A percentile compares a stretch with the other conserved stretches of the same genome.
phyloP scores from a whole-genome alignment of 257 asterid genomes.

The Salvia hispanica region DNA sequence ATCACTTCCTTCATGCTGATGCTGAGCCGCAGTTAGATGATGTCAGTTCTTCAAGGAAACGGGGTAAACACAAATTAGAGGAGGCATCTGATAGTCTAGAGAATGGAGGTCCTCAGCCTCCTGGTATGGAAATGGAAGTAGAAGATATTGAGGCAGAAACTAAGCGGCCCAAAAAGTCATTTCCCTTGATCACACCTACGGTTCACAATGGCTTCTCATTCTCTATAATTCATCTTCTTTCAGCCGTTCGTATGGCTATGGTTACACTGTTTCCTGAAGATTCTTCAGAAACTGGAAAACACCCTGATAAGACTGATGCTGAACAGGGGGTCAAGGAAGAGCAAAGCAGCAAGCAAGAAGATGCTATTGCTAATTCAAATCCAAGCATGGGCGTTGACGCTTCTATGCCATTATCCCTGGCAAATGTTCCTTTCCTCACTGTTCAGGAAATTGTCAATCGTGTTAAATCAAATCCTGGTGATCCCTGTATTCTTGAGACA shows the following conservation, averaged over 20 bases:
- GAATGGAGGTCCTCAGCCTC: conserved; percentile 58
- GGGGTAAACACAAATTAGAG: conserved; percentile 63
- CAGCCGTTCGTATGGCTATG: conserved; percentile 93
- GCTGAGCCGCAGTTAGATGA: conserved; percentile 54
- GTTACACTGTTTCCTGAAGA: conserved; percentile 74
- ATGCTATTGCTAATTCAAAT: conserved; percentile 40
- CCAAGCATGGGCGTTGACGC: conserved; percentile 44
- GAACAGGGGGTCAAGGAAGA: conserved; percentile 50
- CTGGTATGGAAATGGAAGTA: conserved; percentile 49
- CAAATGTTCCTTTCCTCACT: conserved; percentile 63
- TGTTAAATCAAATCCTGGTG: conserved; percentile 86
- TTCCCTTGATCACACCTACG: conserved; percentile 79
- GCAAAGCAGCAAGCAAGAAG: conserved; percentile 50
- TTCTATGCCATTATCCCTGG: conserved; percentile 50
- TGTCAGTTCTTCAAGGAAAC: conserved; percentile 53
- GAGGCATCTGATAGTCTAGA: conserved; percentile 48
- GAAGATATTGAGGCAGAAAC: conserved; percentile 64
- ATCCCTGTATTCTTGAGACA: conserved; percentile 93
- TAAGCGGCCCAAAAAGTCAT: conserved; percentile 74
- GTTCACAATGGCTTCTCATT: conserved; percentile 89
- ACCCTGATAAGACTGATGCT: conserved; percentile 49
- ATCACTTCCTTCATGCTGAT: conserved; percentile 48
- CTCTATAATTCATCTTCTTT: conserved; percentile 93
- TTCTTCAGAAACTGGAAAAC: conserved; percentile 50
- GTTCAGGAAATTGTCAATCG: conserved; percentile 87